phyloP scores from a whole-genome alignment of 805 yeast genomes.

The Ogataea trehalophila region DNA sequence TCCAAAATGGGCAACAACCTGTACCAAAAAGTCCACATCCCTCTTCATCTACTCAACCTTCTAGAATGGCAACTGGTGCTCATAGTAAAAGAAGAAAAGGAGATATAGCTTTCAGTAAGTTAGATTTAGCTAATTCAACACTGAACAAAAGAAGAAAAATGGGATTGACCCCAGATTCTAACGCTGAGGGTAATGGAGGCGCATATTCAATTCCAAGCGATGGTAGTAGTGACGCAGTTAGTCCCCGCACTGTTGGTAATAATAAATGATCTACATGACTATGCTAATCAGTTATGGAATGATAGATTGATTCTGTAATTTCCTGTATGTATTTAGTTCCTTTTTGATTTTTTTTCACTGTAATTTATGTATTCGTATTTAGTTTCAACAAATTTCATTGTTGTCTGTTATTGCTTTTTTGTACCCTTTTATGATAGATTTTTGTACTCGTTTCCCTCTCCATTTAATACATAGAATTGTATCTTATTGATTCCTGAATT shows the following conservation, averaged over 20 bases:
- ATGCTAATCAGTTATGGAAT: not conserved
- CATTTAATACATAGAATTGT: not conserved
- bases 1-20: not conserved
- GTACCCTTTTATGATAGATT: not conserved
- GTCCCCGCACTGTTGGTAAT: slow-evolving; percentile 17
- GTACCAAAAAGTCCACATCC: not conserved
- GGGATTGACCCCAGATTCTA: slow-evolving; percentile 2
- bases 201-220: slow-evolving; percentile 1
- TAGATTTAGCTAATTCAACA: slow-evolving; percentile 32
- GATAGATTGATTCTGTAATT: not conserved
- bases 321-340: not conserved
- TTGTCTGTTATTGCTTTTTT: not conserved
- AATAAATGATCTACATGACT: not conserved
- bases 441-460: not conserved
- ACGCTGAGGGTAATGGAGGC: not conserved
- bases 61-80: not conserved
- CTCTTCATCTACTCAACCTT: not conserved
- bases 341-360: not conserved
- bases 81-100: slow-evolving; percentile 9
- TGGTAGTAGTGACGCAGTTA: slow-evolving; percentile 13
- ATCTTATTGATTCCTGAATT: not conserved
- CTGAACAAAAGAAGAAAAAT: slow-evolving; percentile 31
- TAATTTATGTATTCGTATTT: not conserved
- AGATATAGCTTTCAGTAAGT: slow-evolving; percentile 12
- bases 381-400: not conserved